Evolutionary conservation across 495 filamentous ascomycete species (phyloP).

Genomic region (Chaetomium fimeti): DNA sequence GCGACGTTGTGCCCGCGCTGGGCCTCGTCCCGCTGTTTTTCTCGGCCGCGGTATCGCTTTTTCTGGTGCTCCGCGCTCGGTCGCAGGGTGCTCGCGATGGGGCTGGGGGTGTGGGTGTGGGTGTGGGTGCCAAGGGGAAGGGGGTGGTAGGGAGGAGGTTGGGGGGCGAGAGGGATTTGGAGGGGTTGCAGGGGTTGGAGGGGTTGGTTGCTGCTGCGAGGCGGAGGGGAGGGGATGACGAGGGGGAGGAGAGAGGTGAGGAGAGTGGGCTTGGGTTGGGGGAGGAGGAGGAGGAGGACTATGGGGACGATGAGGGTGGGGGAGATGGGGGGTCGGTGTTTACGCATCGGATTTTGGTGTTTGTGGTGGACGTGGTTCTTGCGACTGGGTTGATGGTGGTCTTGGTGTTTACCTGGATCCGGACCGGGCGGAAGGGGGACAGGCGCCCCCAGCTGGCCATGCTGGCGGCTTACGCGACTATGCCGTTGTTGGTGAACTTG

Average conservation of each 20-base stretch:
- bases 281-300: constrained; percentile 19
- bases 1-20: constrained; percentile 39
- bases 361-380: constrained; percentile 39
- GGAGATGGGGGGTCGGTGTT: constrained; percentile 17
- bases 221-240: constrained; percentile 16
- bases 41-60: constrained; percentile 34
- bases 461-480: constrained; percentile 43
- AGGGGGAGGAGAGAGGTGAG: not conserved
- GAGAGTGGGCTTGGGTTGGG: constrained; percentile 13
- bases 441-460: constrained; percentile 35
- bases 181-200: not conserved
- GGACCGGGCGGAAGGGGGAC: constrained; percentile 16
- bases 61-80: constrained; percentile 26
- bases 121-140: constrained; percentile 1
- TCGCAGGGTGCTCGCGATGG: not conserved
- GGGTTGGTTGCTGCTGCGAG: not conserved
- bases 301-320: constrained; percentile 19
- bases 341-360: constrained; percentile 41
- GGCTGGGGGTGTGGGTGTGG: not conserved
- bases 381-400: constrained; percentile 41
- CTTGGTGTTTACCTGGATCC: constrained; percentile 43
- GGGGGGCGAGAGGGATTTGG: not conserved
- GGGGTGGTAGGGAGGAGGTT: not conserved
- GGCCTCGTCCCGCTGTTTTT: constrained; percentile 43
- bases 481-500: constrained; percentile 45